Evolutionary conservation across 2,329 filamentous ascomycete genomes (phyloP).

Genomic region (Aspergillus sp.): DNA sequence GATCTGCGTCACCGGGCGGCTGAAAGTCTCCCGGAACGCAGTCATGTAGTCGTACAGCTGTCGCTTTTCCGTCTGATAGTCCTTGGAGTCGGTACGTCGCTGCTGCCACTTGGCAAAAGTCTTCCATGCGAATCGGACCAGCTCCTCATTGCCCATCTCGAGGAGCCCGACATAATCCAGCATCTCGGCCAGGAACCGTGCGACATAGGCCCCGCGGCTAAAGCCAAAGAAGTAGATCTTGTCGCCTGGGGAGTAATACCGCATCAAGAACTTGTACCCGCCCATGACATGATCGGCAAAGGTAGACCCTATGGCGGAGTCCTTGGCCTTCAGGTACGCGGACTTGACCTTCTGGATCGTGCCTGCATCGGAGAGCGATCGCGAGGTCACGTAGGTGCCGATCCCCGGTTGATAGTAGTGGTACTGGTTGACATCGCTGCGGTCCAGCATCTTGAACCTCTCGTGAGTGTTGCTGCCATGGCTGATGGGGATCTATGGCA

Average conservation of each 20-base stretch:
- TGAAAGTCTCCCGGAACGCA: constrained; percentile 75
- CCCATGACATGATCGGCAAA: constrained; percentile 54
- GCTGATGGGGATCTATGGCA: background rate
- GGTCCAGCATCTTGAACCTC: constrained; percentile 33
- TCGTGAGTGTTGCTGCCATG: background rate
- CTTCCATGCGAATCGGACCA: constrained; percentile 78
- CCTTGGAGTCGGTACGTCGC: constrained; percentile 12
- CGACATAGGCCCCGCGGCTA: constrained; percentile 53
- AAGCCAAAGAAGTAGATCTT: constrained; percentile 58
- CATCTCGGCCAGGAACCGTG: constrained; percentile 55
- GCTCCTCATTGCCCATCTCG: constrained; percentile 77
- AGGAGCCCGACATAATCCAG: constrained; percentile 57
- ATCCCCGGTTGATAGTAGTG: constrained; percentile 36
- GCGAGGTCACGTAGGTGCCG: constrained; percentile 40
- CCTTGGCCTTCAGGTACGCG: constrained; percentile 41
- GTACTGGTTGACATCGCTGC: constrained; percentile 32
- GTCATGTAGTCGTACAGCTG: constrained; percentile 70
- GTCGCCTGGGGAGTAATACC: constrained; percentile 51
- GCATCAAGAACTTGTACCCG: constrained; percentile 57
- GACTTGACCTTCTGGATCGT: constrained; percentile 52
- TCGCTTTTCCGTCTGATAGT: constrained; percentile 13
- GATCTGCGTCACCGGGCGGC: constrained; percentile 68
- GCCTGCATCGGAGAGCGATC: constrained; percentile 18
- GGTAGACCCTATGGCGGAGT: constrained; percentile 69
- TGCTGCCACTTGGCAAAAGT: constrained; percentile 40